These are phyloP conservation scores for Saccharomycopsis hybrid DNA, from an alignment of 1,139 yeast species.

Conservation along the genomic window DNA sequence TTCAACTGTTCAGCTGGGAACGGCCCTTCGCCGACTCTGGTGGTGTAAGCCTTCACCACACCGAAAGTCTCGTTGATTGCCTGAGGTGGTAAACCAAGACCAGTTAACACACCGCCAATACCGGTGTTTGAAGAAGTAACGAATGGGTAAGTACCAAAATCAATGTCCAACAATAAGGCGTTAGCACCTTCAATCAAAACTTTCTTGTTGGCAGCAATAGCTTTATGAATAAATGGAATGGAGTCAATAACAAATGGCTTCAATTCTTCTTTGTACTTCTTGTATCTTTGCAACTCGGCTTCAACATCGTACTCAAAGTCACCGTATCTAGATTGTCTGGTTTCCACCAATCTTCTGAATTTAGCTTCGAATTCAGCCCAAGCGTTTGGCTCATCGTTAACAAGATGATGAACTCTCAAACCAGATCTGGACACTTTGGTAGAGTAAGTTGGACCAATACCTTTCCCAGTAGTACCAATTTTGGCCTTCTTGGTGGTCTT, in stretches of 20 bases:
- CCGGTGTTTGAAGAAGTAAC: constrained; percentile 96
- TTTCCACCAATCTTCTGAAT: constrained; percentile 68
- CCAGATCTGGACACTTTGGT: constrained; percentile 68
- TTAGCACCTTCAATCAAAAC: constrained; percentile 97
- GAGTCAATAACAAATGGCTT: constrained; percentile 94
- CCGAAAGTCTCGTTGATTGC: constrained; percentile 79
- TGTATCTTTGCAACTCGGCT: constrained; percentile 72
- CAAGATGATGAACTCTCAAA: constrained; percentile 91
- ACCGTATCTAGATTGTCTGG: constrained; percentile 88
- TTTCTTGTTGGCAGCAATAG: constrained; percentile 70
- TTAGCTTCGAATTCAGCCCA: constrained; percentile 87
- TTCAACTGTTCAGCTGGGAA: constrained; percentile 98
- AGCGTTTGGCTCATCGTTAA: constrained; percentile 80
- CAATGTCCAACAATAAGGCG: constrained; percentile 95
- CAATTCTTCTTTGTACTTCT: constrained; percentile 62
- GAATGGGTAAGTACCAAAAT: constrained; percentile 96
- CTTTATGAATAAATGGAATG: constrained; percentile 81
- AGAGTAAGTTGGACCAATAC: constrained; percentile 97
- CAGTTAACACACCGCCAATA: constrained; percentile 97
- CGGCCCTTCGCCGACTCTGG: constrained; percentile 99
- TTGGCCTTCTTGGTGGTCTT: constrained; percentile 51
- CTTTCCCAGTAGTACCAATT: constrained; percentile 98
- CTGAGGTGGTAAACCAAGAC: constrained; percentile 90
- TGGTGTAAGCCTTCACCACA: constrained; percentile 96
- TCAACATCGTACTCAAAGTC: constrained; percentile 83